Percentiles rank a stretch among this genome's conserved stretches.
Evolutionary conservation across 2,329 filamentous ascomycete genomes (phyloP).

Genomic region (Sporothrix phasma): DNA sequence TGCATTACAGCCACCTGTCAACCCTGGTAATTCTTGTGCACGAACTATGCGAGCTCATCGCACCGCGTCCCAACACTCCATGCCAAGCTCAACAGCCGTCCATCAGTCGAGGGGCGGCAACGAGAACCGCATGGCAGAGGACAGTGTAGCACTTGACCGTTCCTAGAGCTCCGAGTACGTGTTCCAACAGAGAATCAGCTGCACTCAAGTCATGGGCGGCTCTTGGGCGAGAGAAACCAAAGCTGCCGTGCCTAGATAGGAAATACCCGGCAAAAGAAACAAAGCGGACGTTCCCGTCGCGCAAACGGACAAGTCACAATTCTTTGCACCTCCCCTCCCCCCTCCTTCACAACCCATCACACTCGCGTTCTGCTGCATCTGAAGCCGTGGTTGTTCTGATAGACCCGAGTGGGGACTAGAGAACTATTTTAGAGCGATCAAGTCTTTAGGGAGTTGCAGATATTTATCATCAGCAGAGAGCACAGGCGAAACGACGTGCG

Average conservation of each 20-base stretch:
- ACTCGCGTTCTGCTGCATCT: no score
- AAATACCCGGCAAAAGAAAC: background rate
- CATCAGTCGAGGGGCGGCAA: background rate
- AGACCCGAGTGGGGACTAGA: no score
- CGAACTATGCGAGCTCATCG: no score
- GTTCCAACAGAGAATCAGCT: background rate
- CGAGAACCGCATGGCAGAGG: background rate
- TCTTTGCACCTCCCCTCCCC: background rate
- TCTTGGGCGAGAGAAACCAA: background rate
- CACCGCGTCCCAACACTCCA: background rate
- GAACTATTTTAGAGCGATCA: no score
- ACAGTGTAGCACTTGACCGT: background rate
- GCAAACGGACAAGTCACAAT: no score
- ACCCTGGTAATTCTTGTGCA: no score
- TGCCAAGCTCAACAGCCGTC: background rate
- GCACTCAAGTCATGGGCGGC: background rate
- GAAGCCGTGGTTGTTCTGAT: no score
- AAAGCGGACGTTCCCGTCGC: background rate
- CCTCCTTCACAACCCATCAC: background rate
- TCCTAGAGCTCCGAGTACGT: background rate
- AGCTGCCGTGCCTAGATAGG: constrained; percentile 6
- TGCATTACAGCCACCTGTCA: no score
- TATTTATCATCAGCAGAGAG: no score
- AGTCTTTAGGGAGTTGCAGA: no score
- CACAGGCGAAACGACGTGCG: no score